phyloP scores from a whole-genome alignment of 2,329 filamentous ascomycete genomes.

The Cyclaneusma minus region DNA sequence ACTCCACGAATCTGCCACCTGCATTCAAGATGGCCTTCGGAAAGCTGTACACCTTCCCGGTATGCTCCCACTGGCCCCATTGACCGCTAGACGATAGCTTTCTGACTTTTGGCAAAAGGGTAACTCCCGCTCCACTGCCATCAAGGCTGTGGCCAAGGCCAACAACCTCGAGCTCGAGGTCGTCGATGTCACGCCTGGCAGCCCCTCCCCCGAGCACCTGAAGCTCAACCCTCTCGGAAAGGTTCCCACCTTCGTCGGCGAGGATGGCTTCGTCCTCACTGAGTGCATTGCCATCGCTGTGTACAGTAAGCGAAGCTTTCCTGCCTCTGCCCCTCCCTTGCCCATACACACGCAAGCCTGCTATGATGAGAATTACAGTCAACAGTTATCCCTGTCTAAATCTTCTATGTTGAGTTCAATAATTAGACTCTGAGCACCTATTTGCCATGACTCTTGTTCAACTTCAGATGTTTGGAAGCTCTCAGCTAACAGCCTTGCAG shows the following conservation, averaged over 20 bases:
- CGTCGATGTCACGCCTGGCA: slow-evolving; percentile 51
- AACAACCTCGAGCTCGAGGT: slow-evolving; percentile 88
- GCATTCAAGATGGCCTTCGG: slow-evolving; percentile 77
- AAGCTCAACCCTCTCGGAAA: slow-evolving; percentile 80
- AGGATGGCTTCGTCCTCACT: slow-evolving; percentile 77
- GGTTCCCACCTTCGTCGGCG: slow-evolving; percentile 82
- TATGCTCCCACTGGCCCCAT: slow-evolving; percentile 25
- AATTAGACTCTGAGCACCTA: slow-evolving; percentile 61
- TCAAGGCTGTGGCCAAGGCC: slow-evolving; percentile 91
- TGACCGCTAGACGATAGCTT: slow-evolving; percentile 11
- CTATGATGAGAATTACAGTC: slow-evolving; percentile 36
- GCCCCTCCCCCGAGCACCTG: slow-evolving; percentile 59
- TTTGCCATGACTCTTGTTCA: slow-evolving; percentile 3
- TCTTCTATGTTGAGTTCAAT: slow-evolving; percentile 62
- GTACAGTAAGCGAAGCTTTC: slow-evolving; percentile 61
- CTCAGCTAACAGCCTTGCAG: slow-evolving; percentile 30
- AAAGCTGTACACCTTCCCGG: slow-evolving; percentile 83
- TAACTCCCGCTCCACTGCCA: slow-evolving; percentile 79
- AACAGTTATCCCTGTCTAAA: slow-evolving; percentile 99
- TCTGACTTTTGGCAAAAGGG: slow-evolving; percentile 33
- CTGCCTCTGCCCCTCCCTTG: slow-evolving; percentile 4
- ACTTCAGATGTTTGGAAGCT: slow-evolving; percentile 5
- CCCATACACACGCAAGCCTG: slow-evolving; percentile 5
- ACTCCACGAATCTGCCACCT: slow-evolving; percentile 1
- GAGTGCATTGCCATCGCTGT: slow-evolving; percentile 93